phyloP scores from a whole-genome alignment of 2,329 filamentous ascomycete genomes.

The Seiridium unicorne region DNA sequence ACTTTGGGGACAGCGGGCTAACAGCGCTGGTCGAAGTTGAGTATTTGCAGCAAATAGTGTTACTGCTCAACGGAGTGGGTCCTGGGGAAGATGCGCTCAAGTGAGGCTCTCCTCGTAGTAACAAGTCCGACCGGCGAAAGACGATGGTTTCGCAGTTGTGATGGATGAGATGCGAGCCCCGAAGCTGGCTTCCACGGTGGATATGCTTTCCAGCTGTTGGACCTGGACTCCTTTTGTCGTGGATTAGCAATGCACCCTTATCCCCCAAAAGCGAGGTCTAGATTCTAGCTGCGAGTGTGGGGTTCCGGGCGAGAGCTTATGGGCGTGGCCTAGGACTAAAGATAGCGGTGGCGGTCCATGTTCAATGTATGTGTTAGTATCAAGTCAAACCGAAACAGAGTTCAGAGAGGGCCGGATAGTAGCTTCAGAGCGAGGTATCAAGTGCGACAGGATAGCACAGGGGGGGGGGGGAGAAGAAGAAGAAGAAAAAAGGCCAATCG shows the following conservation, averaged over 20 bases:
- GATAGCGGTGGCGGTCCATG: conserved; percentile 3
- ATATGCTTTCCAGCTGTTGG: not conserved
- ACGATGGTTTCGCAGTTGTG: not conserved
- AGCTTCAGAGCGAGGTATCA: not conserved
- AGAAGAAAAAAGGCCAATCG: not conserved
- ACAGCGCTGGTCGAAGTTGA: not conserved
- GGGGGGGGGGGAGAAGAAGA: not conserved
- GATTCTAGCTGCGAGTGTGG: conserved; percentile 3
- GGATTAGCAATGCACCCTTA: conserved; percentile 1
- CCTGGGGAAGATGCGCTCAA: conserved; percentile 3
- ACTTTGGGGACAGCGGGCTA: not conserved
- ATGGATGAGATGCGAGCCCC: not conserved
- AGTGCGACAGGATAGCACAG: not conserved
- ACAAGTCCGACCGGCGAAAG: not conserved
- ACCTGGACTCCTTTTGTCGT: not conserved
- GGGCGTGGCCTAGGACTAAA: not conserved
- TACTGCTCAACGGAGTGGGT: not conserved
- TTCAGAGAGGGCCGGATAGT: not conserved
- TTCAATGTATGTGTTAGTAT: not conserved
- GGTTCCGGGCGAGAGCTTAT: not conserved
- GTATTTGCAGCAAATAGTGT: not conserved
- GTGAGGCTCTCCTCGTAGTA: not conserved
- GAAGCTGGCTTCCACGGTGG: too few relatives aligned
- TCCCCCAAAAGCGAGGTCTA: conserved; percentile 1
- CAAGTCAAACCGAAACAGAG: not conserved